Conservation (phyloP, 768 basidiomycete species). For the Leccinum boreale region DNA sequence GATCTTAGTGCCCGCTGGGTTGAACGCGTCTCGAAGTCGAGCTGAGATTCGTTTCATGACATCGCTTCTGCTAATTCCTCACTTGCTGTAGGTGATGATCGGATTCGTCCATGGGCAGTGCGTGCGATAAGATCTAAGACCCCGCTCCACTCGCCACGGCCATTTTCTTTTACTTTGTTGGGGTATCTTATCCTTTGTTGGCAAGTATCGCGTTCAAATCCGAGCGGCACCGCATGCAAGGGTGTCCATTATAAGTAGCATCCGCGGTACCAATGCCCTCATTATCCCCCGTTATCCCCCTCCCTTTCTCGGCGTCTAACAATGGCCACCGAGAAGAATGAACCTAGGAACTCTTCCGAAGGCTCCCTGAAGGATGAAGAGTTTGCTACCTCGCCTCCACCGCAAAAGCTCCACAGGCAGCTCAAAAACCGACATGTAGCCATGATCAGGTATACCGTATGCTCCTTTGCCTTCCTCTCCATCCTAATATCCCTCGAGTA, state of each 20-base stretch:
- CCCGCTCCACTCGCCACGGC: background rate
- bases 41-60: background rate
- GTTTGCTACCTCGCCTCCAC: background rate
- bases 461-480: background rate
- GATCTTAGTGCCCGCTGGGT: background rate
- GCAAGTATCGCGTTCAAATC: background rate
- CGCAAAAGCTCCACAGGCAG: constrained; percentile 47
- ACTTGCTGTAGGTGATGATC: too few relatives aligned
- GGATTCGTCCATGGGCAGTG: background rate
- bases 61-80: background rate
- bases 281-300: background rate
- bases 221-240: background rate
- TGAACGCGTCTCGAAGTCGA: background rate
- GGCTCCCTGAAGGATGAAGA: constrained; percentile 26
- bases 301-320: background rate
- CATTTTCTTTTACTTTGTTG: background rate
- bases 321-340: constrained; percentile 25
- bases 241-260: background rate
- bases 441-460: constrained; percentile 62
- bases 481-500: constrained; percentile 36
- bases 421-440: constrained; percentile 77
- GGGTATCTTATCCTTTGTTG: background rate
- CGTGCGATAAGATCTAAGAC: background rate
- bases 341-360: constrained; percentile 6
- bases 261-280: background rate